These are phyloP conservation scores for Retiboletus flavoniger DNA, from an alignment of 1,284 basidiomycete genomes.

Conservation along the genomic window DNA sequence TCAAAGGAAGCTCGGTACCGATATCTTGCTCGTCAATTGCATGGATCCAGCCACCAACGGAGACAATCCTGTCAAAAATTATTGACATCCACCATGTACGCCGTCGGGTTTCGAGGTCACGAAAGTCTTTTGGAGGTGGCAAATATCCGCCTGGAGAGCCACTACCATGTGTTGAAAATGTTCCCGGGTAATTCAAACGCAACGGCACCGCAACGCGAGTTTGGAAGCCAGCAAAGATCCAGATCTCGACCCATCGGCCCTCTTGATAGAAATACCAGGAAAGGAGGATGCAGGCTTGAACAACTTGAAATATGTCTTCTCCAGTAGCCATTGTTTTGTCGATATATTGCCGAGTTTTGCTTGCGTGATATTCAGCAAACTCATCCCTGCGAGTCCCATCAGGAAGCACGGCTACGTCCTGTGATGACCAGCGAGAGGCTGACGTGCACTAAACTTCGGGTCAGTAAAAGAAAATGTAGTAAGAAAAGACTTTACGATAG, in stretches of 20 bases:
- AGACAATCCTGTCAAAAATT: conserved; percentile 78
- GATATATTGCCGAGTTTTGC: conserved; percentile 79
- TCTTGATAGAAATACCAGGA: conserved; percentile 88
- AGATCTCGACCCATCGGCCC: conserved; percentile 86
- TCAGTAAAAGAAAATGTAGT: conserved; percentile 15
- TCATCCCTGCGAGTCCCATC: conserved; percentile 74
- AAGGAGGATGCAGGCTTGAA: conserved; percentile 80
- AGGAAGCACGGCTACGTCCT: conserved; percentile 59
- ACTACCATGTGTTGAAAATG: conserved; percentile 65
- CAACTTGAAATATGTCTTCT: conserved; percentile 76
- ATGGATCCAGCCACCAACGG: conserved; percentile 86
- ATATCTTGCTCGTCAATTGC: conserved; percentile 77
- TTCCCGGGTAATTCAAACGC: conserved; percentile 78
- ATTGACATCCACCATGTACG: conserved; percentile 88
- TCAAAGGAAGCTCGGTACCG: conserved; percentile 75
- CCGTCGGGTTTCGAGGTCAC: conserved; percentile 71
- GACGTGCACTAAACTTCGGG: conserved; percentile 69
- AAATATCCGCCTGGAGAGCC: conserved; percentile 73
- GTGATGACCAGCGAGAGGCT: conserved; percentile 77
- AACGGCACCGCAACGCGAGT: conserved; percentile 82
- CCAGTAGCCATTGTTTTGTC: conserved; percentile 83
- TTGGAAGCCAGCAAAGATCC: conserved; percentile 83
- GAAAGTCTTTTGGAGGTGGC: conserved; percentile 70
- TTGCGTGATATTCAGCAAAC: conserved; percentile 82
- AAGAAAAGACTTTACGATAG: conserved; percentile 51